Conservation (phyloP, 2,329 filamentous ascomycete genomes). For the Spiromastix sp. region DNA sequence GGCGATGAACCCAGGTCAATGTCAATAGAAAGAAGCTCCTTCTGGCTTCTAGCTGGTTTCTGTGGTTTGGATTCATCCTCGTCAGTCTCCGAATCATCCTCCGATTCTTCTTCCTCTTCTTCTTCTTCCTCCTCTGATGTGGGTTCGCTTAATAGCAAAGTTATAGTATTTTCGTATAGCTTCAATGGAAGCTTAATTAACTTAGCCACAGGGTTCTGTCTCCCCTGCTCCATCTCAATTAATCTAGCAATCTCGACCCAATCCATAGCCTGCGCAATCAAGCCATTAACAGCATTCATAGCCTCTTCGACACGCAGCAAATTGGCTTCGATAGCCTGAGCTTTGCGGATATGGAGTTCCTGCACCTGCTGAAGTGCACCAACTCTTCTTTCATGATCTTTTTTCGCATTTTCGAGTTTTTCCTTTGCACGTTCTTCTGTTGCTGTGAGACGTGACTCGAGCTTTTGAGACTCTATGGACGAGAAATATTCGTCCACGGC, state of each 20-base stretch:
- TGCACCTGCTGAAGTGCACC: constrained; percentile 75
- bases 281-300: constrained; percentile 79
- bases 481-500: constrained; percentile 97
- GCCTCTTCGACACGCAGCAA: constrained; percentile 85
- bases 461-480: constrained; percentile 84
- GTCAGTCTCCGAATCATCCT: constrained; percentile 40
- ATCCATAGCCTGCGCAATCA: constrained; percentile 93
- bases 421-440: constrained; percentile 69
- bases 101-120: constrained; percentile 46
- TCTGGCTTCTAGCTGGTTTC: constrained; percentile 11
- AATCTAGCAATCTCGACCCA: constrained; percentile 86
- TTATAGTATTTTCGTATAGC: constrained; percentile 80
- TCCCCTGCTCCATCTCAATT: constrained; percentile 75
- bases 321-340: constrained; percentile 82
- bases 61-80: constrained; percentile 22
- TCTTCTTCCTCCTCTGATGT: constrained; percentile 53
- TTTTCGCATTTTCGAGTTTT: constrained; percentile 73
- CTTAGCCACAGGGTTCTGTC: constrained; percentile 73
- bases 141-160: constrained; percentile 64
- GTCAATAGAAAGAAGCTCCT: constrained; percentile 57
- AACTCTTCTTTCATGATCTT: constrained; percentile 76
- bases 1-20: constrained; percentile 73
- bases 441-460: constrained; percentile 74
- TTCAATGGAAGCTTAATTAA: constrained; percentile 82
- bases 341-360: constrained; percentile 74